A percentile compares a stretch with the other conserved stretches of the same genome.
phyloP scores from a whole-genome alignment of 2,329 filamentous ascomycete species.

The Aulographum hederae region DNA sequence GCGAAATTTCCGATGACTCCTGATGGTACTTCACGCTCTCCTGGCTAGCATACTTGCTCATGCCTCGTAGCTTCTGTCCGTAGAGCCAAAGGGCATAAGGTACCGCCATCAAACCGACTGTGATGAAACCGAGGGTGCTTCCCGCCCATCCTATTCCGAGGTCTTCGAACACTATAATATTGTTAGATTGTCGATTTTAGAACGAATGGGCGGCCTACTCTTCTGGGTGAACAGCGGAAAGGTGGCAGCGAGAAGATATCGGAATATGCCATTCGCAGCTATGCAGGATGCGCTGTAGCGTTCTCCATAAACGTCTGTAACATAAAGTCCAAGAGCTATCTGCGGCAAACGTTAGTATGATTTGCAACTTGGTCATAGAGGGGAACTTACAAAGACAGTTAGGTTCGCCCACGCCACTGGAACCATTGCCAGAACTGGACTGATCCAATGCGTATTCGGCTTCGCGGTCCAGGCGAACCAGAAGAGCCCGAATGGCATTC shows the following conservation, averaged over 20 bases:
- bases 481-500: conserved; percentile 16
- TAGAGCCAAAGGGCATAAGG: too few relatives aligned
- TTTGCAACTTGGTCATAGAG: conserved; percentile 1
- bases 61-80: too few relatives aligned
- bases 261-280: conserved; percentile 38
- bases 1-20: too few relatives aligned
- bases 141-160: too few relatives aligned
- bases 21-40: too few relatives aligned
- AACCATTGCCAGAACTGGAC: conserved; percentile 15
- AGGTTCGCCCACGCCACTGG: conserved; percentile 12
- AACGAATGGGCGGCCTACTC: too few relatives aligned
- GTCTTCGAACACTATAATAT: too few relatives aligned
- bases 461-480: conserved; percentile 21
- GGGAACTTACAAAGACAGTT: conserved; percentile 13
- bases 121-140: too few relatives aligned
- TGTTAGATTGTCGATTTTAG: too few relatives aligned
- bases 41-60: too few relatives aligned
- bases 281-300: conserved; percentile 38
- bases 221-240: conserved; percentile 45
- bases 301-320: conserved; percentile 36
- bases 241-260: conserved; percentile 35
- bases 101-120: too few relatives aligned
- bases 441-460: conserved; percentile 19
- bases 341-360: conserved; percentile 1
- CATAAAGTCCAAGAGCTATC: conserved; percentile 23